Base-by-base conservation (phyloP, 169 alveolate species). In the Fabrea salina region DNA sequence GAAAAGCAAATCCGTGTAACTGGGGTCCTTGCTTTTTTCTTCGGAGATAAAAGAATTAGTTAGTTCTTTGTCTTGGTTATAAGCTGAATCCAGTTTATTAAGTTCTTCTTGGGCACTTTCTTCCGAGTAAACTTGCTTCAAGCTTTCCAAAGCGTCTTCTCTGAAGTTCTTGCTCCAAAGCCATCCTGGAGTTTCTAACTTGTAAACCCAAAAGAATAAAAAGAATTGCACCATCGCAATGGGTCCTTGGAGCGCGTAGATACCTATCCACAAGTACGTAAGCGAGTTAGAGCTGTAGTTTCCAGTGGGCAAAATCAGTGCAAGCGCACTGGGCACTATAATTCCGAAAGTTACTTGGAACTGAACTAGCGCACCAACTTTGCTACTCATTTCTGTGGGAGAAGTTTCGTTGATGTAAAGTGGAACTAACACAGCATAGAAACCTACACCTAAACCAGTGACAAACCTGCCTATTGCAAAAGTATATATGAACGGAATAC, bases 351-450 rank as follows among this genome's bases (percentile, higher is more conserved):
- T 16, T 1, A 8, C 25, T 16, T 33, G 53, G 25, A 61, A 37
- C 39, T 61, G 51, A 27, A 37, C 25, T 16, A 61, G n/a, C n/a
- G 41, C 0, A 35, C 74, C 74, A n/a, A 37, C 25, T 61, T 37
- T 25, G 8, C 74, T 51, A 1, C 53, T 13, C n/a, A 61, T 35
- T 37, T 35, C 51, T 1, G 27, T 16, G 1, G 74, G 74, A 16
- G 74, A 61, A 61, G 39, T 61, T 37, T 61, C 74, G 2, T 35
- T 61, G 16, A 61, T 7, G 49, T 61, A 61, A 27, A 61, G 11
- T 0, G 74, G 74, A 32, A 37, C 51, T 16, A 61, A 16, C 13
- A 30, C 11, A 35, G 74, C 8, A 61, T 33, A 61, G 13, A 33
- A 8, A 8, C 74, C 74, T 16, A 35, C n/a, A 27, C 37, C 44